Base-by-base conservation (phyloP, 352 stramenopile genomes). In the Thraustotheca clavata region DNA sequence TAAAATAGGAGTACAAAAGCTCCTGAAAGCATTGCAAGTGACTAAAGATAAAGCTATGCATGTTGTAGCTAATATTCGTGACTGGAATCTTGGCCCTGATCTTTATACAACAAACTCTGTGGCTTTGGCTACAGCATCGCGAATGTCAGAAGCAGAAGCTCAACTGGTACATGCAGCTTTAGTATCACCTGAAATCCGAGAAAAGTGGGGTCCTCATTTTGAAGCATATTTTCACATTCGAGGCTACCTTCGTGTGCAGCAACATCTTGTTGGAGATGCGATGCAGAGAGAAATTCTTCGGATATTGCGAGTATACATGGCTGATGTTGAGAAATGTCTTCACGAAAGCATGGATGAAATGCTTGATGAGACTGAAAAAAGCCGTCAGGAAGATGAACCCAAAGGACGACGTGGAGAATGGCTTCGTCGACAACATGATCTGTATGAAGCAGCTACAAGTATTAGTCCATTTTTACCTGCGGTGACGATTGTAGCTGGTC, bases 241-340 rank as follows among this genome's bases (percentile, higher is more conserved):
- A 20, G 52, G 52, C 20, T 61, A 34, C 29, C 52, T 61, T 0
- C 24, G 18, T 24, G 52, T 61, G 31, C 52, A 61, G 29, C 29
- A 46, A 24, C 29, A 61, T 11, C 52, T 61, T 6, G 52, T 61
- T 3, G 52, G 52, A 0, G 52, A 61, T 49, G 52, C 34, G 9
- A 24, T 61, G 24, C 52, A 61, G 52, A 34, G 52, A 18, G 52
- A 61, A 49, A 38, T 61, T 22, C 24, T 61, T 8, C 52, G 52
- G 3, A 20, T 61, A 2, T 22, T 61, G 29, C 52, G 52, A 9
- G 18, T 24, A 18, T 61, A 49, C 7, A 52, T 52, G 43, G 43
- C 11, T 31, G 43, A 52, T 31, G 43, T 52, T 31, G 43, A 52
- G 43, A 24, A 31, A 31, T 31, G 31, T 9, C 34, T 52, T 24